These are phyloP conservation scores for Phlebiopsis gigantea DNA, from an alignment of 768 basidiomycete genomes.

Conservation along the genomic window DNA sequence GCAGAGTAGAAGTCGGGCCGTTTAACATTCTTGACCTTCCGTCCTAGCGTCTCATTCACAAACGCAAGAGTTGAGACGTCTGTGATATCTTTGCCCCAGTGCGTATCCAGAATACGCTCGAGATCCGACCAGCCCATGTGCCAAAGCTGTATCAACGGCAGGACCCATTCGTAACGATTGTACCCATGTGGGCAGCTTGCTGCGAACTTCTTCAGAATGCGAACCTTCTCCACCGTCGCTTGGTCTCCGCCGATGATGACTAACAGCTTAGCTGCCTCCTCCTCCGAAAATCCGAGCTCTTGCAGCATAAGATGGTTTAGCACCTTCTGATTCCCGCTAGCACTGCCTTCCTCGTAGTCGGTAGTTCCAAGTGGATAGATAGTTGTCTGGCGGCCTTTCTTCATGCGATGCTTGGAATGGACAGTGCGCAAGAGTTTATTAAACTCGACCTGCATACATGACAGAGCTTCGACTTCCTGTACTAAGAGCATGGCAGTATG, in stretches of 20 bases:
- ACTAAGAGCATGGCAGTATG: not conserved
- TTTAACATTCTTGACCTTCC: constrained; percentile 5
- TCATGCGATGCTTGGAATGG: not conserved
- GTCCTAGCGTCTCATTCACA: not conserved
- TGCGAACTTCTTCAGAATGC: not conserved
- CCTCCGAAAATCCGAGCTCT: not conserved
- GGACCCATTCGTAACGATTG: not conserved
- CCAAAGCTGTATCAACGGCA: constrained; percentile 5
- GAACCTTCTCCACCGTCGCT: constrained; percentile 1
- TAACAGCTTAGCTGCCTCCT: not conserved
- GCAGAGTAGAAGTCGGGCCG: constrained; percentile 3
- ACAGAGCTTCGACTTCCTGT: not conserved
- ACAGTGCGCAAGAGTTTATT: not conserved
- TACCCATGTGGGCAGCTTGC: not conserved
- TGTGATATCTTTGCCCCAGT: not conserved
- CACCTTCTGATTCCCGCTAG: constrained; percentile 1
- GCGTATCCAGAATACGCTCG: not conserved
- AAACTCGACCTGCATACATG: not conserved
- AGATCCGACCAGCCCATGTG: constrained; percentile 9
- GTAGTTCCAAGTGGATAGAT: not conserved
- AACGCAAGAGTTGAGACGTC: constrained; percentile 1
- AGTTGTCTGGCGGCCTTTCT: not conserved
- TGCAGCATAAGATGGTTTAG: constrained; percentile 1
- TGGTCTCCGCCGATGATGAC: constrained; percentile 7
- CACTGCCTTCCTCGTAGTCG: constrained; percentile 2